Evolutionary conservation across 495 filamentous ascomycete species (phyloP), one percentile per base, ranked within the genome.

Genomic region (Penicillium canariense): DNA sequence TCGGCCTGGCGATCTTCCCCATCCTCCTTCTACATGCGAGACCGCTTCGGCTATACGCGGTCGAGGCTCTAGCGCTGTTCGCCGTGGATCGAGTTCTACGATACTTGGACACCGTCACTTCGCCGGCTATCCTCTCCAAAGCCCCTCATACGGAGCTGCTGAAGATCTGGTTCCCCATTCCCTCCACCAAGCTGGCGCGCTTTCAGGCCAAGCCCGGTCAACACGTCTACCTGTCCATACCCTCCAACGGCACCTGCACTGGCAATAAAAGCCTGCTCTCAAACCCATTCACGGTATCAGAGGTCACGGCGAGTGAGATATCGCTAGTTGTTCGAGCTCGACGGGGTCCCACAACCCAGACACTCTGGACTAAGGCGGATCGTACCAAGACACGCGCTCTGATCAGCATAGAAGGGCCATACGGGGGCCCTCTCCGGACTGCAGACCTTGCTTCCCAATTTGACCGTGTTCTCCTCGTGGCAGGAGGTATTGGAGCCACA

Each of bases 401-500:
- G 43, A 27, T 30, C 14, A 30, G 27, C 8, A 18, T 46, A 28
- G 43, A 46, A 11, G 43, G 43, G 5, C 43, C 43, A 5, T 46
- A 46, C 17, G 26, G 43, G 5, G 25, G 43, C 4, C 5, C 8
- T 20, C 12, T 11, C 2, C 26, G 25, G 25, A 12, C 30, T 15
- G n/a, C 27, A 3, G 26, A 46, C 8, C 17, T 54, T 34, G 27
- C 10, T 3, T 35, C 40, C 10, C 20, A 26, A 14, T 11, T 35
- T n/a, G 51, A 54, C 34, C 51, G 40, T 17, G 22, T 47, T 8
- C 23, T 54, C 1, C 51, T 54, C 20, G 51, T 54, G 11, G 51
- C 51, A 7, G 51, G 51, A 14, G 51, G 51, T 5, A 54, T 54
- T 27, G 51, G 51, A 3, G 51, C 31, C 10, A 54, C 51, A 26